A percentile compares a stretch with the other conserved stretches of the same genome.
Evolutionary conservation across 2,329 filamentous ascomycete species (phyloP).

Genomic region (Waltergamsia citrina): DNA sequence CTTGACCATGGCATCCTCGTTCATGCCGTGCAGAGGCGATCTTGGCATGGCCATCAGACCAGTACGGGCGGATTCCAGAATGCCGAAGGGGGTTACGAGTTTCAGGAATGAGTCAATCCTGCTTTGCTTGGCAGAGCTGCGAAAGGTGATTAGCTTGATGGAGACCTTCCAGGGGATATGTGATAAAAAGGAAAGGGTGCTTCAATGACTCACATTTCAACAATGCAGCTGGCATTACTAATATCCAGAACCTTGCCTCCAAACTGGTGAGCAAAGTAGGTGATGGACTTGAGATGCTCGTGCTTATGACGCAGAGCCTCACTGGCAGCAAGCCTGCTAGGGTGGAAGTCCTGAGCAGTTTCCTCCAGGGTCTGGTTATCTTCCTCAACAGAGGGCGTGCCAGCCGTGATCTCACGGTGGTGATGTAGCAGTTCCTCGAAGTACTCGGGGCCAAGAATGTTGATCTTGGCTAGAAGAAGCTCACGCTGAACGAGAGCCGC

Average conservation of each 20-base stretch:
- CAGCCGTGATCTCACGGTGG: slow-evolving; percentile 74
- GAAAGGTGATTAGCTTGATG: no score
- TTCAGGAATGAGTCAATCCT: slow-evolving; percentile 98
- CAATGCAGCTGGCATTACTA: slow-evolving; percentile 96
- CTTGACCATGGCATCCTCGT: slow-evolving; percentile 62
- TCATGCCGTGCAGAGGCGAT: slow-evolving; percentile 71
- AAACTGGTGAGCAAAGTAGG: slow-evolving; percentile 94
- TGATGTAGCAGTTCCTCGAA: slow-evolving; percentile 95
- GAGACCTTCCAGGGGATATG: no score
- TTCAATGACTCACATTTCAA: slow-evolving; percentile 68
- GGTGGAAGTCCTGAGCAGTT: slow-evolving; percentile 68
- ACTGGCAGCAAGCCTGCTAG: slow-evolving; percentile 73
- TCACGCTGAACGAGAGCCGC: slow-evolving; percentile 93
- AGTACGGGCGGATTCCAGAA: slow-evolving; percentile 89
- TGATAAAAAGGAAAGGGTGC: slow-evolving; percentile 1
- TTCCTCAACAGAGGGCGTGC: slow-evolving; percentile 24
- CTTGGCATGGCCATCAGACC: slow-evolving; percentile 95
- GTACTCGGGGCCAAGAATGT: slow-evolving; percentile 93
- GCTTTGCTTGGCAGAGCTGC: slow-evolving; percentile 78
- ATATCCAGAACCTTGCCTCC: slow-evolving; percentile 97
- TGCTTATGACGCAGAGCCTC: slow-evolving; percentile 94
- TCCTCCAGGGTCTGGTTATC: slow-evolving; percentile 41
- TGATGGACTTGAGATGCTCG: slow-evolving; percentile 93
- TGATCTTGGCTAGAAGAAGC: slow-evolving; percentile 89
- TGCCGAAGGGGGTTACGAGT: slow-evolving; percentile 86